A percentile compares a stretch with the other conserved stretches of the same genome.
Evolutionary conservation across 225 moss, liverwort and hornwort genomes (phyloP).

Genomic region (Climacium dendroides): DNA sequence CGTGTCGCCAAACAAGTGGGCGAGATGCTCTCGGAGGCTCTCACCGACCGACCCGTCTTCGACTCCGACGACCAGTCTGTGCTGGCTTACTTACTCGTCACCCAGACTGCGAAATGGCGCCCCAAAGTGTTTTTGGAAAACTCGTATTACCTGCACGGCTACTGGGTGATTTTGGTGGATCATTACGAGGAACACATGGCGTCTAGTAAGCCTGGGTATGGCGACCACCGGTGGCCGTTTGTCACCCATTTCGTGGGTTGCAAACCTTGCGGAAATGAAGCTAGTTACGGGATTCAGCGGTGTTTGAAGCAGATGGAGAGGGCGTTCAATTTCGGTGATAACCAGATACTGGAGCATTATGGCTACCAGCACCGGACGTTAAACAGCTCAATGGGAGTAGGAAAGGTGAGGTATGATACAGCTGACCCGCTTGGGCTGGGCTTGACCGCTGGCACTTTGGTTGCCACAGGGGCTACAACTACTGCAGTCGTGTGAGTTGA

Average conservation of each 20-base stretch:
- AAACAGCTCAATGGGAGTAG: not conserved
- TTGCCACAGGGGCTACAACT: not conserved
- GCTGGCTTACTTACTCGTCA: conserved; percentile 17
- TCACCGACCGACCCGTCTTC: conserved; percentile 10
- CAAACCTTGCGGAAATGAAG: conserved; percentile 5
- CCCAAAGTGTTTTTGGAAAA: conserved; percentile 21
- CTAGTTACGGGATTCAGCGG: not conserved
- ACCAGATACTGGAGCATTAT: conserved; percentile 20
- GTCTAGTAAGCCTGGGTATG: not conserved
- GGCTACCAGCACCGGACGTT: conserved; percentile 21
- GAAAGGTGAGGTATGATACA: not conserved
- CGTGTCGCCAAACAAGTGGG: not conserved
- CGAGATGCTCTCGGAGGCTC: not conserved
- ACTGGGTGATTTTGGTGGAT: conserved; percentile 28
- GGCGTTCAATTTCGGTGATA: conserved; percentile 35
- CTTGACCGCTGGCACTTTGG: not conserved
- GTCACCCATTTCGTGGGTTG: conserved; percentile 45
- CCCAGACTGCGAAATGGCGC: conserved; percentile 8
- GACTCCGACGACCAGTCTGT: conserved; percentile 42
- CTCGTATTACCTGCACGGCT: conserved; percentile 22
- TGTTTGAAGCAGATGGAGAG: conserved; percentile 34
- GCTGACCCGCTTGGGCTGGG: conserved; percentile 10
- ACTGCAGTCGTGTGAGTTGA: not conserved
- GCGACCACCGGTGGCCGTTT: conserved; percentile 36
- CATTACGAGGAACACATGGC: conserved; percentile 7